Evolutionary conservation across 164 flowering plant genomes (phyloP), one percentile per base, ranked within the genome.

Genomic region (Stephania yunnanensis): DNA sequence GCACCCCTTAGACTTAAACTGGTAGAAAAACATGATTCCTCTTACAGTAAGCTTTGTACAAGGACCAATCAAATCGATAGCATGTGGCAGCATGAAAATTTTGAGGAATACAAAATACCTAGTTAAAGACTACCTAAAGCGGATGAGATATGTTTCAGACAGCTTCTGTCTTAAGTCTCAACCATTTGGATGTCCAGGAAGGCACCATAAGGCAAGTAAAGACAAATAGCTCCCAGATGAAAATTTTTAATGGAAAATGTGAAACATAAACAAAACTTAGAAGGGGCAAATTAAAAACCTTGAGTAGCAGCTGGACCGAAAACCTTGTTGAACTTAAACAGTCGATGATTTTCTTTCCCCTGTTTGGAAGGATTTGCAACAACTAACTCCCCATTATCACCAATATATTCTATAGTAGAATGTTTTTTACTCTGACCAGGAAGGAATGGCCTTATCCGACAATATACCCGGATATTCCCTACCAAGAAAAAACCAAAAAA

Each of bases 381-480:
- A 74, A 90, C 87, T 79, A 95, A 75, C 73, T 95, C 98, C 68
- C 98, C 97, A 84, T 93, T 86, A 48, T 95, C 99, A 74, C 97
- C 98, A 75, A 90, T 84, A 64, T 87, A 89, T 63, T 95, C 94
- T 6, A 95, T 82, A 30, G 90, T 86, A 29, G 98, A 89, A 58
- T 85, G 91, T 79, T 89, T 95, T 80, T 71, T 77, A 74, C 79
- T 87, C 83, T 93, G 94, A 44, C 97, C 95, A 1, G 84, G 82
- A 78, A 90, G 97, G 81, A 95, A 92, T 71, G 99, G 99, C 75
- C 97, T 87, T 71, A 95, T 85, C 42, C 99, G 92, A 73, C 98
- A 95, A 76, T 93, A 93, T 4, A 95, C 98, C 86, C 99, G 86
- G 45, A 95, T 95, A 78, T 92, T 92, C 71, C 99, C 99, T 95